phyloP scores from a whole-genome alignment of 345 rosid species.

The Jatropha curcas region DNA sequence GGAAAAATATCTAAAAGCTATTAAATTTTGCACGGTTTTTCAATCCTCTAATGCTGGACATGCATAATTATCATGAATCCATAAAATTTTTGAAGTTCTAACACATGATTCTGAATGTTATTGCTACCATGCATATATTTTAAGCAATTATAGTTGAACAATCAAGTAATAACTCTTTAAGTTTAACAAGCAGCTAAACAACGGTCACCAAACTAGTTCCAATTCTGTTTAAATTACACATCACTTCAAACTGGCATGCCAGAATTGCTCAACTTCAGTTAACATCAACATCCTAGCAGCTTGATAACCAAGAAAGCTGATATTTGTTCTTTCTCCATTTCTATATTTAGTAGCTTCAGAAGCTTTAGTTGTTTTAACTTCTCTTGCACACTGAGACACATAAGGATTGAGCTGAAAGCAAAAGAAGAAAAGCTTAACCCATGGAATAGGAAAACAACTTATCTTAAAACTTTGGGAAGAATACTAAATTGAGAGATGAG shows the following conservation, averaged over 20 bases:
- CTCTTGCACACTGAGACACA: slow-evolving; percentile 51
- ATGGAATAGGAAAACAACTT: not conserved
- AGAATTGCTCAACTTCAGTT: too few species aligned
- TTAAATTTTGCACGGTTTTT: too few species aligned
- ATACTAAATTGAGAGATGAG: not conserved
- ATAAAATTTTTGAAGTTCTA: too few species aligned
- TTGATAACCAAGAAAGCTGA: not conserved
- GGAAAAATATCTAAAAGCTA: too few species aligned
- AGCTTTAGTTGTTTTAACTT: slow-evolving; percentile 45
- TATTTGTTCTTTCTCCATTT: slow-evolving; percentile 4
- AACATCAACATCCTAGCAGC: too few species aligned
- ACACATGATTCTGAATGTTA: too few species aligned
- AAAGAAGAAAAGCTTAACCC: slow-evolving; percentile 9
- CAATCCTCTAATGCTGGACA: too few species aligned
- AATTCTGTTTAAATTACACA: not conserved
- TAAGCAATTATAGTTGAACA: too few species aligned
- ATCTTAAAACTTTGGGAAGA: not conserved
- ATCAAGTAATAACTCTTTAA: too few species aligned
- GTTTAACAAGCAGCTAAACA: not conserved
- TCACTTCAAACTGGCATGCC: not conserved
- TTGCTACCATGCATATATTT: too few species aligned
- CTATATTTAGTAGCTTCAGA: slow-evolving; percentile 38
- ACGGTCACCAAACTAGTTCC: too few species aligned
- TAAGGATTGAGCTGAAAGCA: slow-evolving; percentile 66
- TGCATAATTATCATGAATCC: too few species aligned